Evolutionary conservation across 164 flowering plant genomes (phyloP).

Genomic region (Litsea cubeba): DNA sequence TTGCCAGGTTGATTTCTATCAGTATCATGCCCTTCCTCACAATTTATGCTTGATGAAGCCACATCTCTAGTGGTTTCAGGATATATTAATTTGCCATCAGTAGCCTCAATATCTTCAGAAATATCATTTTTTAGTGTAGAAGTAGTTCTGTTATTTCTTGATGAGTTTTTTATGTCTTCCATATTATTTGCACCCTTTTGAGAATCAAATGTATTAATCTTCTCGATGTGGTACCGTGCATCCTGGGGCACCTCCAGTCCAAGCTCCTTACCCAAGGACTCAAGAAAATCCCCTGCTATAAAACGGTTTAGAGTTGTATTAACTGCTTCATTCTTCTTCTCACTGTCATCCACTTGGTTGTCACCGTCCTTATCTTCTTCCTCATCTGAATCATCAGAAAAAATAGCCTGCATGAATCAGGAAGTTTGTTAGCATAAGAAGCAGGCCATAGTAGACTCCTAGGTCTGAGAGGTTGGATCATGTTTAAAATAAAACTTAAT

Average conservation of each 20-base stretch:
- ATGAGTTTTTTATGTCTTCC: constrained; percentile 8
- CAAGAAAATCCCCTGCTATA: constrained; percentile 95
- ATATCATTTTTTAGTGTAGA: not conserved
- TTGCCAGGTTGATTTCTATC: constrained; percentile 9
- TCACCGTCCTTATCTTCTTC: constrained; percentile 39
- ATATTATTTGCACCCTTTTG: constrained; percentile 21
- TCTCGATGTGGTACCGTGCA: constrained; percentile 25
- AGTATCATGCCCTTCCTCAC: not conserved
- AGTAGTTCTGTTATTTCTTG: constrained; percentile 17
- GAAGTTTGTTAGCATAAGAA: not conserved
- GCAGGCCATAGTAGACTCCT: no score
- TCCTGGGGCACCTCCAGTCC: constrained; percentile 92
- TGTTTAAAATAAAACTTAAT: not conserved
- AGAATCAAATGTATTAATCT: constrained; percentile 18
- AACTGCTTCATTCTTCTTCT: constrained; percentile 63
- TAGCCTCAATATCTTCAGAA: constrained; percentile 3
- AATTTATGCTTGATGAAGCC: not conserved
- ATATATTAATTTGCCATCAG: not conserved
- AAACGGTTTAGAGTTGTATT: constrained; percentile 70
- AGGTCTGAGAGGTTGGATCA: not conserved
- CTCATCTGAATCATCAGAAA: constrained; percentile 95
- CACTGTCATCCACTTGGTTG: constrained; percentile 36
- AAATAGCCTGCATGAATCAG: constrained; percentile 66
- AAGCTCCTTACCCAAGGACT: constrained; percentile 87
- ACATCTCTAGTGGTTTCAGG: constrained; percentile 10